Percentiles rank a stretch among this genome's conserved stretches.
phyloP scores from a whole-genome alignment of 2,329 filamentous ascomycete genomes.

The Eutypa lata region DNA sequence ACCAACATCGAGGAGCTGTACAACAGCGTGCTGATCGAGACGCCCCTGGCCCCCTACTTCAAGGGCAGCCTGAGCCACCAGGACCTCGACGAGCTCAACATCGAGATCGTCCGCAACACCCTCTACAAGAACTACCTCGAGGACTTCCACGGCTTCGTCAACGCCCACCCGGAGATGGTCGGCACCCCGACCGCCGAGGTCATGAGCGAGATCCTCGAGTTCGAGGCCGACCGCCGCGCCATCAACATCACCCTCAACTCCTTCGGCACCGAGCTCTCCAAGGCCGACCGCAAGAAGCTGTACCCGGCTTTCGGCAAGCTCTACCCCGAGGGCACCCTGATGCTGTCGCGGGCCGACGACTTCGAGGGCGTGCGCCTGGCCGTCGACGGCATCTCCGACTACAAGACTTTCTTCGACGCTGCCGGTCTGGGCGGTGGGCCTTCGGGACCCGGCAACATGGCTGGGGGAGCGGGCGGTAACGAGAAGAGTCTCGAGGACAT shows the following conservation, averaged over 20 bases:
- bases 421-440: slow-evolving; percentile 73
- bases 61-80: slow-evolving; percentile 95
- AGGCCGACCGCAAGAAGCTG: slow-evolving; percentile 91
- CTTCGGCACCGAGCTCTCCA: slow-evolving; percentile 92
- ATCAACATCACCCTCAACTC: slow-evolving; percentile 99
- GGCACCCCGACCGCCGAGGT: slow-evolving; percentile 89
- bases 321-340: slow-evolving; percentile 89
- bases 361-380: slow-evolving; percentile 90
- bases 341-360: slow-evolving; percentile 93
- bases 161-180: slow-evolving; percentile 78
- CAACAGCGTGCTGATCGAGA: slow-evolving; percentile 96
- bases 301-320: slow-evolving; percentile 90
- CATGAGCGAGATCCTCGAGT: slow-evolving; percentile 94
- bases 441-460: slow-evolving; percentile 78
- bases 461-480: slow-evolving; percentile 73
- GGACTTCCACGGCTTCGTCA: slow-evolving; percentile 94
- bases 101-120: slow-evolving; percentile 97
- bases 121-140: slow-evolving; percentile 99
- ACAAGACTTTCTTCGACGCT: slow-evolving; percentile 94
- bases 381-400: slow-evolving; percentile 89
- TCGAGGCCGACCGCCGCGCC: slow-evolving; percentile 91
- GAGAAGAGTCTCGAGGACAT: slow-evolving; percentile 92
- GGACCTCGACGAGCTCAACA: slow-evolving; percentile 97
- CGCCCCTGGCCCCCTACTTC: slow-evolving; percentile 92
- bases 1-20: slow-evolving; percentile 99